Base-by-base conservation (phyloP, 768 basidiomycete genomes). In the Mycena pura region DNA sequence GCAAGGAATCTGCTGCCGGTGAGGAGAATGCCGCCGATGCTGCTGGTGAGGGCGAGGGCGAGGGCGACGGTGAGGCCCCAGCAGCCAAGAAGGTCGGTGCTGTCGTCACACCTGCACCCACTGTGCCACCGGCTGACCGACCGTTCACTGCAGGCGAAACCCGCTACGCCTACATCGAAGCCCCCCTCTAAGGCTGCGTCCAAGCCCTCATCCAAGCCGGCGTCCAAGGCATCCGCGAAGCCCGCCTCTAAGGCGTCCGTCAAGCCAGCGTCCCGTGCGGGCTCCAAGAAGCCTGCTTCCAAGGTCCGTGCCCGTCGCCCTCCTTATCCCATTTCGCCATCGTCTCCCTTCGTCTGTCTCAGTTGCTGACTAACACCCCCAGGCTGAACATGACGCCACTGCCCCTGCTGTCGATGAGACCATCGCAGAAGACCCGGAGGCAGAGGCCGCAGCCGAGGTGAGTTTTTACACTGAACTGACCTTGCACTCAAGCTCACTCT, bases 61-160 rank as follows among this genome's bases (percentile, higher is more conserved):
- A 39, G 13, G 70, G 71, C 45, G 69, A 63, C 28, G 73, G 71
- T 10, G 78, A 82, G 54, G 70, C 73, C 45, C 89, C 89, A 32
- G 78, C 88, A 0, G 77, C 86, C 6, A 91, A 91, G 78, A 90
- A 86, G 82, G 90, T 86, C 45, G 39, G 60, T 69, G 59, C 66
- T 55, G 15, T 28, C 45, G 22, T 6, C 54, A 22, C 36, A 51
- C 29, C 27, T 44, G 34, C n/a, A 21, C 28, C 13, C 13, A 5
- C 13, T 11, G 15, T 39, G 24, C 38, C 49, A n/a, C 24, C 27
- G 34, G 9, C 9, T 36, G 74, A 10, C 73, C 71, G 14, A 77
- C 81, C 54, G 77, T 79, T 22, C 63, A 72, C 9, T 78, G 76
- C 32, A 77, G 73, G 60, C 69, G 28, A 74, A 76, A 62, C 76